Conservation (phyloP, 2,329 filamentous ascomycete species). For the Penicillium sp. region DNA sequence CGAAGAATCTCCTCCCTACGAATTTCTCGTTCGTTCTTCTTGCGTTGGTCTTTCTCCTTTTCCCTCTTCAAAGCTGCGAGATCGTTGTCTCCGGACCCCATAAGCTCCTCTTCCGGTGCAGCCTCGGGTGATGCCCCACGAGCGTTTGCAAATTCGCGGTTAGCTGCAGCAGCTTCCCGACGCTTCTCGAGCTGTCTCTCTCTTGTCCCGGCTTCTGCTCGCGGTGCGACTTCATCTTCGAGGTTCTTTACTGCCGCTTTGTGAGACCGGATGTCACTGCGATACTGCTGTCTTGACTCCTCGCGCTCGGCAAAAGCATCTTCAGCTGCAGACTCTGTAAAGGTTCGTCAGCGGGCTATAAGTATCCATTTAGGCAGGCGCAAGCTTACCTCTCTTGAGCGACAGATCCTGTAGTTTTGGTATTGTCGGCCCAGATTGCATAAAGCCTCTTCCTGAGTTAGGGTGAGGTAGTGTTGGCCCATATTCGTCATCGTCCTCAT, state of each 20-base stretch:
- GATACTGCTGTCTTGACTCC: conserved; percentile 34
- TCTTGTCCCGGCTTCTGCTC: conserved; percentile 77
- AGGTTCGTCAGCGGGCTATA: background rate
- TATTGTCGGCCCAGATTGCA: conserved; percentile 57
- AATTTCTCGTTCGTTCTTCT: conserved; percentile 82
- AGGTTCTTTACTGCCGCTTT: conserved; percentile 34
- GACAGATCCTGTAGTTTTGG: conserved; percentile 75
- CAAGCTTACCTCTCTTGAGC: conserved; percentile 45
- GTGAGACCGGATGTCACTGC: conserved; percentile 55
- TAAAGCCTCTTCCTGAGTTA: conserved; percentile 14
- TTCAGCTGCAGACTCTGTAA: conserved; percentile 32
- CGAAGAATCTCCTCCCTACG: conserved; percentile 76
- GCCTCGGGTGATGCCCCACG: conserved; percentile 65
- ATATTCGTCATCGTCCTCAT: conserved; percentile 56
- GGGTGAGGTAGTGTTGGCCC: conserved; percentile 53
- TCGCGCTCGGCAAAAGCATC: conserved; percentile 29
- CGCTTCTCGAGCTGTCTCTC: conserved; percentile 88
- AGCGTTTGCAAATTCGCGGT: conserved; percentile 67
- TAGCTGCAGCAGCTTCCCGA: conserved; percentile 67
- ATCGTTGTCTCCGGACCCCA: conserved; percentile 63
- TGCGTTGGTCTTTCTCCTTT: conserved; percentile 65
- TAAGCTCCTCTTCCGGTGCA: conserved; percentile 71
- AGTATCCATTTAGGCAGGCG: background rate
- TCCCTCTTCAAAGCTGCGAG: conserved; percentile 65
- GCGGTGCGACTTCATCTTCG: conserved; percentile 74